Evolutionary conservation across 2,329 filamentous ascomycete genomes (phyloP), one percentile per base, ranked within the genome.

Genomic region (Talaromyces atroroseus): DNA sequence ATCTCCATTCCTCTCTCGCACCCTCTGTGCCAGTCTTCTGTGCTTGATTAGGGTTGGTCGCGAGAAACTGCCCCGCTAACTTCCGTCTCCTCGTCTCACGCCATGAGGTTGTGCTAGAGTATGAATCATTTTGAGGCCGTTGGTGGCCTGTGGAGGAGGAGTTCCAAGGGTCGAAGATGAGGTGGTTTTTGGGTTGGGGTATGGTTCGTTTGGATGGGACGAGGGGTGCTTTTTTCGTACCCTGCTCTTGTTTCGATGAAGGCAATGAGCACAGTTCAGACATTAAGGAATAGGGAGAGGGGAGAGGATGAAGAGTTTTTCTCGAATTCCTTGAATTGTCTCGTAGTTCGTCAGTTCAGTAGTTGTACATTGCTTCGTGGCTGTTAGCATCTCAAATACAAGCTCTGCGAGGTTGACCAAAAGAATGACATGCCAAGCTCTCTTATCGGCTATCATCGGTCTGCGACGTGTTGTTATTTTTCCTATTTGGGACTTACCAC

Each of bases 91-190:
- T 82, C 14, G 84, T 87, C 51, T 84, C 78, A 23, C 89, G 84
- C 90, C 90, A 95, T 66, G 82, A 80, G 61, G 76, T 84, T 63
- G 78, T 81, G 23, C 81, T 80, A 1, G 82, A 81, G 1, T 87
- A 78, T 3, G 76, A 74, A 58, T 83, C 85, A 12, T 16, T 36
- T 58, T 92, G 88, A 44, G 88, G 83, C 42, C 84, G 81, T 72
- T 95, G 91, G 69, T 96, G 90, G 47, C 89, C 89, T 0, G 87
- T 86, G 5, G 86, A 84, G 12, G 84, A 83, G 14, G 85, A 86
- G 72, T 90, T 90, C 68, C 73, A 77, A 36, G 71, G 66, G 49
- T 76, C 75, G 59, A 76, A 75, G 61, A 65, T 58, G 14, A 44
- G 52, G 3, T 54, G 44, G 24, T 59, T 59, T 4, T 49, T 42